Percentiles rank a stretch among this genome's conserved stretches.
Conservation (phyloP, 106 monocot genomes). For the Acanthochlamys bracteata region DNA sequence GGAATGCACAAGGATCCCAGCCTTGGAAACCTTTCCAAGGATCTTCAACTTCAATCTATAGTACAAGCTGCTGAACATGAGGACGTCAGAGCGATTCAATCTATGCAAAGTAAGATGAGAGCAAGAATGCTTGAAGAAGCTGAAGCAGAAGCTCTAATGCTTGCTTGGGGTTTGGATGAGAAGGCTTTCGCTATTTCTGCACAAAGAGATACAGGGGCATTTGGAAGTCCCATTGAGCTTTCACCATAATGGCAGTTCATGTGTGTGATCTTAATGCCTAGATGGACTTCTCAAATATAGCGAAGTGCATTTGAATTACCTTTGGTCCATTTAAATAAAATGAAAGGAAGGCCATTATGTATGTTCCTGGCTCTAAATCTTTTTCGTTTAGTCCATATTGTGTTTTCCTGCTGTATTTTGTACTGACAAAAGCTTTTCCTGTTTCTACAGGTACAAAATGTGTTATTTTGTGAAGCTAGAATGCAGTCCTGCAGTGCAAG, state of each 20-base stretch:
- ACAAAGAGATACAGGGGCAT: constrained; percentile 15
- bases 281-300: no score
- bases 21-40: constrained; percentile 5
- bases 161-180: constrained; percentile 37
- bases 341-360: no score
- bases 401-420: no score
- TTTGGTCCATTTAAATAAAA: no score
- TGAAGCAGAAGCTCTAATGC: constrained; percentile 31
- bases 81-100: constrained; percentile 22
- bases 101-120: constrained; percentile 18
- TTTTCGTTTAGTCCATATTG: no score
- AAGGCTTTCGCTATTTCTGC: constrained; percentile 25
- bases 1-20: neutral
- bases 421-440: no score
- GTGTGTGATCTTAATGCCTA: neutral
- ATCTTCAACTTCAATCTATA: constrained; percentile 22
- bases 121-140: constrained; percentile 33
- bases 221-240: constrained; percentile 33
- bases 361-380: no score
- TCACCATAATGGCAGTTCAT: neutral
- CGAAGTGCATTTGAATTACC: no score
- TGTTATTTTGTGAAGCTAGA: no score
- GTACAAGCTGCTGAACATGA: constrained; percentile 24
- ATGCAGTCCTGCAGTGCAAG: no score
- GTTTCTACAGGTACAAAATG: no score